Conservation (phyloP, 2,329 filamentous ascomycete species). For the Colletotrichum sp. region DNA sequence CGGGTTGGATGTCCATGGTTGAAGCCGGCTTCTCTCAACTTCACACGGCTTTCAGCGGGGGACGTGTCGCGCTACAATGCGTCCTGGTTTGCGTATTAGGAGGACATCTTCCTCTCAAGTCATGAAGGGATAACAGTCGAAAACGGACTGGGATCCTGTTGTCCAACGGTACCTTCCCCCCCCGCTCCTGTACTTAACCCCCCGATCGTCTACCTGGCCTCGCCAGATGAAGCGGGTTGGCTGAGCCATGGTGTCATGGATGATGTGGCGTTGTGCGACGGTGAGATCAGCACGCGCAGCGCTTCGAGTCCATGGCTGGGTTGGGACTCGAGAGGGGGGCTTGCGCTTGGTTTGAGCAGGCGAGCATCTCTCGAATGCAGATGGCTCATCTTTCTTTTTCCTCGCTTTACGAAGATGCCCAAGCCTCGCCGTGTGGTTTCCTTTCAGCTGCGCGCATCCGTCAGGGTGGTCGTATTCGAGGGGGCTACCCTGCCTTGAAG, state of each 20-base stretch:
- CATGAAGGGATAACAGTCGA: not conserved
- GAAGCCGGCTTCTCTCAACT: not conserved
- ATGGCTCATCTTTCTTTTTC: not conserved
- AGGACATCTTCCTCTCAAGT: not conserved
- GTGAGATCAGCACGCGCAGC: constrained; percentile 7
- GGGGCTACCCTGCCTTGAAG: not conserved
- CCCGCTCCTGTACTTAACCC: not conserved
- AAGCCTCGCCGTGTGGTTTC: not conserved
- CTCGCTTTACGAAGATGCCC: not conserved
- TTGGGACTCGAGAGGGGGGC: not conserved
- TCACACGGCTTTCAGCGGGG: not conserved
- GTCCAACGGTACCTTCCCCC: not conserved
- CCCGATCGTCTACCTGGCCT: not conserved
- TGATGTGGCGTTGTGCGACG: constrained; percentile 8
- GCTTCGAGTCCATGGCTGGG: not conserved
- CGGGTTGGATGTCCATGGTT: not conserved
- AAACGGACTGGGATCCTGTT: not conserved
- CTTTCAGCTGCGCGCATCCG: not conserved
- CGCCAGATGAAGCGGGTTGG: not conserved
- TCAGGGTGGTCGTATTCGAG: not conserved
- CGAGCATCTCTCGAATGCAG: not conserved
- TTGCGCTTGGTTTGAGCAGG: not conserved
- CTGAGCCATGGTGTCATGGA: constrained; percentile 14
- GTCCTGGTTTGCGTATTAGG: not conserved
- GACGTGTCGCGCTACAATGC: not conserved